phyloP scores from a whole-genome alignment of 352 stramenopile genomes.

The Thalassiosira livingstoniorum region DNA sequence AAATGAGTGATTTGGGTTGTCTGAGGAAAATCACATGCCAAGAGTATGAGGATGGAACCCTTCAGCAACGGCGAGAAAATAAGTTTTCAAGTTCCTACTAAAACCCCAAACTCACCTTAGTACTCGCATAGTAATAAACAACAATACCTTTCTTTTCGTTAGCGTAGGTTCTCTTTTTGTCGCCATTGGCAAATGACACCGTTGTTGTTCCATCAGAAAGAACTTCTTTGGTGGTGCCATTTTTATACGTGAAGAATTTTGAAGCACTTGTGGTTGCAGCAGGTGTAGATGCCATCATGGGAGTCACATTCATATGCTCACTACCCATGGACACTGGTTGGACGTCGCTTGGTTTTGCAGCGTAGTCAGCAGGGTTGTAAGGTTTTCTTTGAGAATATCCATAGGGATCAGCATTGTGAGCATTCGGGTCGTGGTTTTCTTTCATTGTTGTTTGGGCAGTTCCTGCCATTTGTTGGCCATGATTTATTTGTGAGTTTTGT shows the following conservation, averaged over 20 bases:
- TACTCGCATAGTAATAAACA: constrained; percentile 94
- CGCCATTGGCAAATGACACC: constrained; percentile 94
- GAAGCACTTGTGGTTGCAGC: constrained; percentile 2
- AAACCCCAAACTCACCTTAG: constrained; percentile 73
- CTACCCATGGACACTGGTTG: too few relatives aligned
- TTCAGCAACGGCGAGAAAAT: not conserved
- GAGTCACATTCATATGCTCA: too few relatives aligned
- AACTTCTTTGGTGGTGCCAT: constrained; percentile 94
- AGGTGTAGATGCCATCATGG: not conserved
- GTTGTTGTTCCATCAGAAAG: constrained; percentile 89
- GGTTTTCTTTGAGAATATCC: constrained; percentile 37
- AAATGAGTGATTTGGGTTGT: constrained; percentile 94
- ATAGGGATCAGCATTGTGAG: not conserved
- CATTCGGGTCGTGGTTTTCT: not conserved
- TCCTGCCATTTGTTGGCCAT: too few relatives aligned
- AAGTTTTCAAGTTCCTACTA: not conserved
- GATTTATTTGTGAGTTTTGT: too few relatives aligned
- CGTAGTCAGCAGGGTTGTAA: constrained; percentile 63
- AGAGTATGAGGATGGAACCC: not conserved
- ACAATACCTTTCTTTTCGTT: constrained; percentile 88
- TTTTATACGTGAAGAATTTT: constrained; percentile 67
- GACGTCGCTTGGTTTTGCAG: constrained; percentile 2
- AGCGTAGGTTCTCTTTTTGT: constrained; percentile 90
- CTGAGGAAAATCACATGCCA: constrained; percentile 66
- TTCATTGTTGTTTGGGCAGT: constrained; percentile 27